phyloP scores from a whole-genome alignment of 768 basidiomycete species.

The Leccinum variicolor region DNA sequence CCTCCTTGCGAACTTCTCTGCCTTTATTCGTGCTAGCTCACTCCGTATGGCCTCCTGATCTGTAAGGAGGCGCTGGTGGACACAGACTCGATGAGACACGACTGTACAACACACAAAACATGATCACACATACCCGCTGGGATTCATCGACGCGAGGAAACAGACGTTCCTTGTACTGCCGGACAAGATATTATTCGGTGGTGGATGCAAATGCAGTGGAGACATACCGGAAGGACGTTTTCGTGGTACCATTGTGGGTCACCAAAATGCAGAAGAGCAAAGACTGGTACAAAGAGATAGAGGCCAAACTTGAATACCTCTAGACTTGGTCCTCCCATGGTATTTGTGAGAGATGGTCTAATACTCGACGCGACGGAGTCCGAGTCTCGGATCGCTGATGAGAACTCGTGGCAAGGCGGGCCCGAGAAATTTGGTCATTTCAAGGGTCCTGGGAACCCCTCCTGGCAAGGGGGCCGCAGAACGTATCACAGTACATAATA shows the following conservation, averaged over 20 bases:
- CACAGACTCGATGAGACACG: slow-evolving; percentile 7
- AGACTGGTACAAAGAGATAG: slow-evolving; percentile 82
- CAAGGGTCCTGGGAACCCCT: no score
- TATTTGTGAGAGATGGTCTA: not conserved
- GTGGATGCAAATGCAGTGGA: not conserved
- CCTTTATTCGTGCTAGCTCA: slow-evolving; percentile 70
- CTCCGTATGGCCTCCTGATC: slow-evolving; percentile 59
- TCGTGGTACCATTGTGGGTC: slow-evolving; percentile 82
- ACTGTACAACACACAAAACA: not conserved
- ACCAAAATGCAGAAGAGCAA: slow-evolving; percentile 79
- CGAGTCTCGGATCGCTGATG: no score
- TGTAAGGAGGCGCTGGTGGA: slow-evolving; percentile 54
- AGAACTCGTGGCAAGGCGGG: no score
- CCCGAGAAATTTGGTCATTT: no score
- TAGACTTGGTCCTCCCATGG: not conserved
- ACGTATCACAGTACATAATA: no score
- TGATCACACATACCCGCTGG: slow-evolving; percentile 39
- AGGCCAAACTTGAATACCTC: slow-evolving; percentile 26
- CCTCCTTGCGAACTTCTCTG: slow-evolving; percentile 48
- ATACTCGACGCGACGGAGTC: no score
- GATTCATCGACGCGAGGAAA: slow-evolving; percentile 63
- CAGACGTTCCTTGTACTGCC: slow-evolving; percentile 68
- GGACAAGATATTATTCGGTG: not conserved
- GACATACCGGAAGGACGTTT: slow-evolving; percentile 70
- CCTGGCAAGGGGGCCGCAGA: no score